A percentile compares a stretch with the other conserved stretches of the same genome.
phyloP scores from a whole-genome alignment of 2,329 filamentous ascomycete species.

The Fusarium nisikadoi region DNA sequence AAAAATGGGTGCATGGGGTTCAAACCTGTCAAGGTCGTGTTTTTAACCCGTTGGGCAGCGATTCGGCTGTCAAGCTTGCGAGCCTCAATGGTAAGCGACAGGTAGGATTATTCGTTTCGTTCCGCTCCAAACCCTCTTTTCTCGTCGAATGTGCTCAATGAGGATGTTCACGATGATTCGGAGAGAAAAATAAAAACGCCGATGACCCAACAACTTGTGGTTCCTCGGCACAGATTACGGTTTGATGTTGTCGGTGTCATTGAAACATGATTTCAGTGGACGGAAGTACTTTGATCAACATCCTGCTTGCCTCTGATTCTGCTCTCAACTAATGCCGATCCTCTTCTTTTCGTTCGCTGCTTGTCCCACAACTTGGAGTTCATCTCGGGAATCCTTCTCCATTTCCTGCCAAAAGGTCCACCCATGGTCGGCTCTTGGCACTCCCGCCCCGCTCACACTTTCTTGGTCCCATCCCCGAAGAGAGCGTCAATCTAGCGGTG shows the following conservation, averaged over 20 bases:
- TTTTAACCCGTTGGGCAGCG: slow-evolving; percentile 18
- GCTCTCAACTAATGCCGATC: slow-evolving; percentile 36
- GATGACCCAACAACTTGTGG: slow-evolving; percentile 24
- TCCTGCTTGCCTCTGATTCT: slow-evolving; percentile 33
- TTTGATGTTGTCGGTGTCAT: slow-evolving; percentile 7
- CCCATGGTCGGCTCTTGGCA: slow-evolving; percentile 32
- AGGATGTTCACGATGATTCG: slow-evolving; percentile 34
- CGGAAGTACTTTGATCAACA: slow-evolving; percentile 30
- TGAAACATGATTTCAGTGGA: slow-evolving; percentile 4
- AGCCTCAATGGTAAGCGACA: slow-evolving; percentile 17
- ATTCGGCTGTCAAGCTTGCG: slow-evolving; percentile 14
- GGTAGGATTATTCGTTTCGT: slow-evolving; percentile 20
- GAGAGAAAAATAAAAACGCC: slow-evolving; percentile 25
- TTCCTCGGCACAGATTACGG: slow-evolving; percentile 9
- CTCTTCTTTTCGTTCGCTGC: slow-evolving; percentile 16
- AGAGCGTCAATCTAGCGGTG: slow-evolving; percentile 44
- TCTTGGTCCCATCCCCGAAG: slow-evolving; percentile 20
- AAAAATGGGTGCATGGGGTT: slow-evolving; percentile 27
- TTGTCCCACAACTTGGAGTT: slow-evolving; percentile 30
- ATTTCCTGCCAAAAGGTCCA: slow-evolving; percentile 18
- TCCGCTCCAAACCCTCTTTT: slow-evolving; percentile 12
- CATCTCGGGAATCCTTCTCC: slow-evolving; percentile 39
- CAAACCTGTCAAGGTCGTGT: slow-evolving; percentile 25
- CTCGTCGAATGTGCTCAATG: slow-evolving; percentile 10
- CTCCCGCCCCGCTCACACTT: slow-evolving; percentile 36